phyloP scores from a whole-genome alignment of 2,329 filamentous ascomycete species.

The Pseudogymnoascus sp. region DNA sequence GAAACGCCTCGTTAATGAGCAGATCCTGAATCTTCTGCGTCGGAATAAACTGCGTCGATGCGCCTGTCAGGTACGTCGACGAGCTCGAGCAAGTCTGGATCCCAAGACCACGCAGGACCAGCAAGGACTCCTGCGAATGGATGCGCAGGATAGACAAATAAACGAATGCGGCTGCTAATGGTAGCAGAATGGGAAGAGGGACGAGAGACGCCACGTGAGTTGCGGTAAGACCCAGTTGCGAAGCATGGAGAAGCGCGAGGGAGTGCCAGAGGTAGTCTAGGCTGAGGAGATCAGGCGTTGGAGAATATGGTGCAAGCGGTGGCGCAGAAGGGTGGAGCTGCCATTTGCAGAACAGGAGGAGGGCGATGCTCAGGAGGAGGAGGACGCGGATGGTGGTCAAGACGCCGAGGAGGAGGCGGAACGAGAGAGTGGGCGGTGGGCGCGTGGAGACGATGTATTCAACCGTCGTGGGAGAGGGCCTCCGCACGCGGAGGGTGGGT shows the following conservation, averaged over 20 bases:
- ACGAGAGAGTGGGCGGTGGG: constrained; percentile 42
- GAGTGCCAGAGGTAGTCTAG: constrained; percentile 21
- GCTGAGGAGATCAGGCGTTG: constrained; percentile 12
- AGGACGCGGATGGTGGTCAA: constrained; percentile 36
- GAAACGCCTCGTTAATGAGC: constrained; percentile 90
- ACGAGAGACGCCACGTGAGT: constrained; percentile 27
- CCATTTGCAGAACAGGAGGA: constrained; percentile 44
- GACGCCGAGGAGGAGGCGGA: constrained; percentile 38
- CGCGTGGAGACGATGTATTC: constrained; percentile 86
- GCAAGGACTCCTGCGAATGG: constrained; percentile 67
- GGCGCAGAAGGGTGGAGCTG: constrained; percentile 18
- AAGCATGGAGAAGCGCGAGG: constrained; percentile 21
- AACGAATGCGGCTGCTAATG: constrained; percentile 30
- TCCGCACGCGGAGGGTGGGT: constrained; percentile 52
- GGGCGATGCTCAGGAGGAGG: constrained; percentile 33
- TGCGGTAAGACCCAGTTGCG: constrained; percentile 28
- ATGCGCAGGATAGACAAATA: constrained; percentile 39
- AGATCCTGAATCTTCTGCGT: constrained; percentile 89
- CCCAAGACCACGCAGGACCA: constrained; percentile 80
- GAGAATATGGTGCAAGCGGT: not conserved
- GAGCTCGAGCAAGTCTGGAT: constrained; percentile 77
- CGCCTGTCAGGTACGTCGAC: constrained; percentile 54
- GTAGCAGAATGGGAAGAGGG: constrained; percentile 35
- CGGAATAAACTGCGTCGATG: constrained; percentile 71
- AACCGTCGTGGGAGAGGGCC: constrained; percentile 79